Percentiles rank a stretch among this genome's conserved stretches.
phyloP scores from a whole-genome alignment of 2,329 filamentous ascomycete species.

The Fusarium papillatum region DNA sequence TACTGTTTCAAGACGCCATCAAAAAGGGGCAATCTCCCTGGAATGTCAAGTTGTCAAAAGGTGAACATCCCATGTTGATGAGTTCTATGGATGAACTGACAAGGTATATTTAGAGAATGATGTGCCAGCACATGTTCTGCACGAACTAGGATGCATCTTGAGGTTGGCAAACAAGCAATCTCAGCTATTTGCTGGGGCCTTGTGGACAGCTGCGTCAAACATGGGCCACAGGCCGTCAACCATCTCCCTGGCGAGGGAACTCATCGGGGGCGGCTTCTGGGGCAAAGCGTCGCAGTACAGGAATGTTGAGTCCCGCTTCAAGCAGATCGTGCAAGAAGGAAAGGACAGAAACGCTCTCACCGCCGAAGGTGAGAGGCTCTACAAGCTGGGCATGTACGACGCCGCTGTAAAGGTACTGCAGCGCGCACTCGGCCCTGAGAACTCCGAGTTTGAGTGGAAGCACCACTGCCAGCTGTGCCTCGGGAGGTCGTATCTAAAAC shows the following conservation, averaged over 20 bases:
- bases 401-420: conserved; percentile 39
- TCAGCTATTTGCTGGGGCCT: conserved; percentile 32
- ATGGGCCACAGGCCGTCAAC: conserved; percentile 47
- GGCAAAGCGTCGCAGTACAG: conserved; percentile 29
- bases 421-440: conserved; percentile 40
- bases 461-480: conserved; percentile 43
- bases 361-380: conserved; percentile 48
- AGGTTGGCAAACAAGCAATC: conserved; percentile 17
- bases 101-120: conserved; percentile 25
- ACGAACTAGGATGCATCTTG: conserved; percentile 48
- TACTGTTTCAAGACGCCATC: conserved; percentile 40
- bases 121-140: conserved; percentile 36
- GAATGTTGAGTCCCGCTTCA: conserved; percentile 46
- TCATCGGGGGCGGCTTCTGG: conserved; percentile 39
- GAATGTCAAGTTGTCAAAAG: conserved; percentile 31
- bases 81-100: conserved; percentile 12
- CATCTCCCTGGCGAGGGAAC: conserved; percentile 43
- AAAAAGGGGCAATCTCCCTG: conserved; percentile 36
- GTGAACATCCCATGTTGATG: conserved; percentile 34
- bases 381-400: conserved; percentile 38
- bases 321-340: conserved; percentile 44
- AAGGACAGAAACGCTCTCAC: conserved; percentile 53
- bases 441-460: conserved; percentile 45
- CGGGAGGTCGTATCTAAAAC: conserved; percentile 40
- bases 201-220: conserved; percentile 51